phyloP scores from a whole-genome alignment of 2,329 filamentous ascomycete genomes.

The Mycogone perniciosa region DNA sequence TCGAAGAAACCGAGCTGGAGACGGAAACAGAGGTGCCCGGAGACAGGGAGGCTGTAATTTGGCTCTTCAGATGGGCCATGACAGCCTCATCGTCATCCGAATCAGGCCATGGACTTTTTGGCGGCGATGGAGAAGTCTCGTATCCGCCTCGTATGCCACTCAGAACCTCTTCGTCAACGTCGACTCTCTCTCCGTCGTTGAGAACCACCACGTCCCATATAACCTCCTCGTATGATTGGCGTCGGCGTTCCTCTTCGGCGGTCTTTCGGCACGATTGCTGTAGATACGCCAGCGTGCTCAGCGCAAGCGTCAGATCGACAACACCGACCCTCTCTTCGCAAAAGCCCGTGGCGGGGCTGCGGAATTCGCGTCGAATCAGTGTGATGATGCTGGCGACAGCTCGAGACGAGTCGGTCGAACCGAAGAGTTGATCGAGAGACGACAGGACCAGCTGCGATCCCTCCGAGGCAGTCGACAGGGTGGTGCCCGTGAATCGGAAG shows the following conservation, averaged over 20 bases:
- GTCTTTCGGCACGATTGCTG: conserved; percentile 50
- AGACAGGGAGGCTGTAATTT: conserved; percentile 49
- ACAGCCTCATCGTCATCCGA: conserved; percentile 37
- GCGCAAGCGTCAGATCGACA: conserved; percentile 53
- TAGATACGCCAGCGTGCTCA: conserved; percentile 56
- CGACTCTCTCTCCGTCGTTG: conserved; percentile 51
- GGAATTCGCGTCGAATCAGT: conserved; percentile 57
- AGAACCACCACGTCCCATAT: conserved; percentile 63
- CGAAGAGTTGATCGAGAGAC: conserved; percentile 57
- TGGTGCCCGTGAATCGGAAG: conserved; percentile 52
- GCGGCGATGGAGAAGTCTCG: not conserved
- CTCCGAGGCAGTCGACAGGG: conserved; percentile 48
- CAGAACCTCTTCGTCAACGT: conserved; percentile 37
- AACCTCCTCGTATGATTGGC: conserved; percentile 46
- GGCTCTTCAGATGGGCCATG: conserved; percentile 40
- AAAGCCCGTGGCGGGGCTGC: conserved; percentile 53
- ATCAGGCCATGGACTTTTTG: not conserved
- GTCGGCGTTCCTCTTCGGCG: conserved; percentile 43
- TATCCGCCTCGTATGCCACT: not conserved
- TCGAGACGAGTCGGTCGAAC: conserved; percentile 62
- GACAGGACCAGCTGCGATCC: conserved; percentile 52
- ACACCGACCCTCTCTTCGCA: conserved; percentile 55
- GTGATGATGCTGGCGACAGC: conserved; percentile 62
- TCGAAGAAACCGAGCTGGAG: conserved; percentile 52
- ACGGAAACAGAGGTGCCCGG: conserved; percentile 53